Evolutionary conservation across 805 yeast species (phyloP).

Genomic region (Pichia paraexigua): DNA sequence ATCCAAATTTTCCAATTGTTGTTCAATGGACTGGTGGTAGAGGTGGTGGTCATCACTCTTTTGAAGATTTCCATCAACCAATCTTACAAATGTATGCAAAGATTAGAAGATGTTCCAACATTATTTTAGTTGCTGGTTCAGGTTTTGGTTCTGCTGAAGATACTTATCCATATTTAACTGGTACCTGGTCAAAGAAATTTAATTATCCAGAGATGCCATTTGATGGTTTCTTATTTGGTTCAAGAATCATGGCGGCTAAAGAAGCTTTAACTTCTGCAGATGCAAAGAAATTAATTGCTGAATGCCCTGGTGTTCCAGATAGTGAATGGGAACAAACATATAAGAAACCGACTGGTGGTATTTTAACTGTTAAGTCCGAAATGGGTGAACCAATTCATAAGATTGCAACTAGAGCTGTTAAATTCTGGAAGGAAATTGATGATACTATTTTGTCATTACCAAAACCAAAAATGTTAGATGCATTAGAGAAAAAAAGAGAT

Average conservation of each 20-base stretch:
- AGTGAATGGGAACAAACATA: slow-evolving; percentile 88
- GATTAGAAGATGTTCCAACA: slow-evolving; percentile 86
- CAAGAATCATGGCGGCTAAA: slow-evolving; percentile 95
- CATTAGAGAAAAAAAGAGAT: slow-evolving; percentile 74
- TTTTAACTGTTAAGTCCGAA: slow-evolving; percentile 92
- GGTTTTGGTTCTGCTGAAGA: slow-evolving; percentile 97
- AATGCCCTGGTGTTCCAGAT: slow-evolving; percentile 86
- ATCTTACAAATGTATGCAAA: slow-evolving; percentile 90
- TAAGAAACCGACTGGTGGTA: slow-evolving; percentile 94
- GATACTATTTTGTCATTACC: slow-evolving; percentile 88
- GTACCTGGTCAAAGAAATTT: slow-evolving; percentile 85
- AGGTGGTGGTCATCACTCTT: slow-evolving; percentile 99
- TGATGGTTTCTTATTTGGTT: slow-evolving; percentile 94
- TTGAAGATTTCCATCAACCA: slow-evolving; percentile 98
- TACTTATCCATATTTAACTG: slow-evolving; percentile 95
- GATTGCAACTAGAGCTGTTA: slow-evolving; percentile 95
- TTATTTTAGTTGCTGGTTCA: slow-evolving; percentile 90
- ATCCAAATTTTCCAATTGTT: slow-evolving; percentile 94
- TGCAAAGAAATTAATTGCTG: slow-evolving; percentile 87
- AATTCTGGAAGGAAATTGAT: slow-evolving; percentile 96
- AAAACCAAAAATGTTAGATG: slow-evolving; percentile 76
- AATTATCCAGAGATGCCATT: slow-evolving; percentile 98
- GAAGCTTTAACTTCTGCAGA: slow-evolving; percentile 92
- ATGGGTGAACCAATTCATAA: slow-evolving; percentile 99
- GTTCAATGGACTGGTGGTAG: slow-evolving; percentile 99